Evolutionary conservation across 495 filamentous ascomycete genomes (phyloP).

Genomic region (Chlorociboria aeruginascens): DNA sequence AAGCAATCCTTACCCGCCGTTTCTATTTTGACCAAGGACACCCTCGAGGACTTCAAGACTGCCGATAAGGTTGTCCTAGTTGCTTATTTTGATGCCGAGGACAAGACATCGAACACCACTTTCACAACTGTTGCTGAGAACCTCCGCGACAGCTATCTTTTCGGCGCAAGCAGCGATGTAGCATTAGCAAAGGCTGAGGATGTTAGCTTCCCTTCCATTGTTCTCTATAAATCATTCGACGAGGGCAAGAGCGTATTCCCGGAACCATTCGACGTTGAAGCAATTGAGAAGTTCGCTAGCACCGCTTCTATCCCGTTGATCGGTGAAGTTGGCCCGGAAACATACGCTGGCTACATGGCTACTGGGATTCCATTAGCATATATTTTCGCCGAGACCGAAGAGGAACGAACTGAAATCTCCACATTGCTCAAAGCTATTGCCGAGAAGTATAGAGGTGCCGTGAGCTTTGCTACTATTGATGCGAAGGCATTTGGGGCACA

Average conservation of each 20-base stretch:
- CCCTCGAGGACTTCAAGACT: conserved; percentile 90
- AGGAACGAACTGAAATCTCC: conserved; percentile 74
- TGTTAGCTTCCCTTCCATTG: conserved; percentile 72
- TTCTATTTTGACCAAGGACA: conserved; percentile 64
- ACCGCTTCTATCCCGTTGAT: conserved; percentile 79
- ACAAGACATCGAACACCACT: conserved; percentile 73
- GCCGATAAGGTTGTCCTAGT: conserved; percentile 93
- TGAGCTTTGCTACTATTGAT: conserved; percentile 98
- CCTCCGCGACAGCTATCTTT: conserved; percentile 83
- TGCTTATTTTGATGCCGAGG: conserved; percentile 72
- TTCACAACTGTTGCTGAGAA: conserved; percentile 72
- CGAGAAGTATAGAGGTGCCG: conserved; percentile 61
- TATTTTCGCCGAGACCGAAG: conserved; percentile 89
- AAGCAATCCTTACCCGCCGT: conserved; percentile 96
- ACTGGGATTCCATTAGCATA: conserved; percentile 90
- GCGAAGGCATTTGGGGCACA: conserved; percentile 91
- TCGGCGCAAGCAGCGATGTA: conserved; percentile 73
- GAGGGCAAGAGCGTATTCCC: conserved; percentile 83
- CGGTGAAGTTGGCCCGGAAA: conserved; percentile 95
- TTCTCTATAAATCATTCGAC: conserved; percentile 97
- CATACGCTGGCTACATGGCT: conserved; percentile 93
- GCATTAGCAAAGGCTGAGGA: conserved; percentile 80
- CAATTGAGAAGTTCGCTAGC: conserved; percentile 74
- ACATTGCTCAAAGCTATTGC: conserved; percentile 52
- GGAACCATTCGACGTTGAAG: conserved; percentile 64